These are phyloP conservation scores for Liriodendron chinense DNA, from an alignment of 164 flowering plant genomes.

Conservation along the genomic window DNA sequence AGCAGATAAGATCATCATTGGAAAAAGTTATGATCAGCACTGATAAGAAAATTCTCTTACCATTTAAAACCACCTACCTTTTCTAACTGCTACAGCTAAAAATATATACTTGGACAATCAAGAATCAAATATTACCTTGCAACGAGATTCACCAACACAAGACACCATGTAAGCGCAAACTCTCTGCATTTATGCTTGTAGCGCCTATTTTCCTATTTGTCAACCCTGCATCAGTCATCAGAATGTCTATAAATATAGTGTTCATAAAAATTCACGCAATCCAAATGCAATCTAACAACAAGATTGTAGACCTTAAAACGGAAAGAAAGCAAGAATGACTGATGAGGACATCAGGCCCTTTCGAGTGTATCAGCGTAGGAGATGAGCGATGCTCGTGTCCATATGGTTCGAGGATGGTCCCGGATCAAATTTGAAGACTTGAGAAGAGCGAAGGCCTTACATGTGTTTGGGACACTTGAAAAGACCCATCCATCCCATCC, in stretches of 20 bases:
- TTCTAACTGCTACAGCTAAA: neutral
- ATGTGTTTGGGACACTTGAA: too few species aligned
- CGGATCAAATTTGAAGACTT: too few species aligned
- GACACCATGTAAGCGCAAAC: slow-evolving; percentile 97
- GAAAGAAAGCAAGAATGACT: too few species aligned
- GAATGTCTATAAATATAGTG: slow-evolving; percentile 6
- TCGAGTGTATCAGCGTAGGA: too few species aligned
- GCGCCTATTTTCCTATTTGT: slow-evolving; percentile 87
- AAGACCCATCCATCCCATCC: too few species aligned
- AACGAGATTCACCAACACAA: slow-evolving; percentile 87
- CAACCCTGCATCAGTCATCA: slow-evolving; percentile 48
- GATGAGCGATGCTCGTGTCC: too few species aligned
- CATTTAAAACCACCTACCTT: neutral
- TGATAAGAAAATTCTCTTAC: too few species aligned
- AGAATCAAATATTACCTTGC: slow-evolving; percentile 63
- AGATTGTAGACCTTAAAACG: neutral
- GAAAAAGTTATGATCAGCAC: too few species aligned
- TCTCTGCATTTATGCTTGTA: slow-evolving; percentile 89
- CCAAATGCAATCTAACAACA: neutral
- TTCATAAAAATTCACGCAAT: neutral
- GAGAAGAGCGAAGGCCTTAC: too few species aligned
- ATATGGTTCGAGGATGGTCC: too few species aligned
- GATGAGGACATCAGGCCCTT: too few species aligned
- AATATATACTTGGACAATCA: neutral
- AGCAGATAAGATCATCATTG: too few species aligned